These are phyloP conservation scores for Coniferiporia weirii DNA, from an alignment of 1,284 basidiomycete species.

Conservation along the genomic window DNA sequence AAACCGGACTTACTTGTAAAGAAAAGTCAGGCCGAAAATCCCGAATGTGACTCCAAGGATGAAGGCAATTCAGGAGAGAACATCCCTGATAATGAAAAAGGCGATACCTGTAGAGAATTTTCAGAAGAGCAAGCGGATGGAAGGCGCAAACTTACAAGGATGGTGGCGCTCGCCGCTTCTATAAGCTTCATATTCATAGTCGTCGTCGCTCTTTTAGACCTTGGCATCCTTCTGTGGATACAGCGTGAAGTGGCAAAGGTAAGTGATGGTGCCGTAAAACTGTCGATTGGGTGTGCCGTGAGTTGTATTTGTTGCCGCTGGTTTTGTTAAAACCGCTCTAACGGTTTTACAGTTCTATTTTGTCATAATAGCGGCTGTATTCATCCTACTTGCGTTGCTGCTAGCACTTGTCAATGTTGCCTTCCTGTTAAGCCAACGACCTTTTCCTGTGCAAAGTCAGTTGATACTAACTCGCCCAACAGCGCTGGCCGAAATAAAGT, in stretches of 20 bases:
- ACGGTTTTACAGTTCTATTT: conserved; percentile 3
- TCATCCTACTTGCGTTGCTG: conserved; percentile 2
- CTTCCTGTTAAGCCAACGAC: background rate
- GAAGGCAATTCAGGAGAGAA: background rate
- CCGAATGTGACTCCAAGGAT: background rate
- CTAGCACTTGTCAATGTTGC: conserved; percentile 2
- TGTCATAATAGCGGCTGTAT: background rate
- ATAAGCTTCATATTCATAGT: background rate
- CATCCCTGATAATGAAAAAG: background rate
- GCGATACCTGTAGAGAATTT: background rate
- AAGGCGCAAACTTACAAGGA: background rate
- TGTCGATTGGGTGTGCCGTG: conserved; percentile 9
- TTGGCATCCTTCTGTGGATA: background rate
- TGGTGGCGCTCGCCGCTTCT: background rate
- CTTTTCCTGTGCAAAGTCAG: background rate
- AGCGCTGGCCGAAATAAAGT: too few species aligned
- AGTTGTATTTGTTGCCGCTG: background rate
- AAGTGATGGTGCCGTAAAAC: background rate
- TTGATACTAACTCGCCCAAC: background rate
- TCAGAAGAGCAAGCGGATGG: background rate
- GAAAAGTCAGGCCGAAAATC: background rate
- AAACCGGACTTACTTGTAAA: background rate
- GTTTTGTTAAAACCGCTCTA: background rate
- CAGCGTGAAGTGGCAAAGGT: background rate
- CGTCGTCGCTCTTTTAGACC: conserved; percentile 5